These are phyloP conservation scores for Trichoderma koningiopsis DNA, from an alignment of 2,329 filamentous ascomycete genomes.

Conservation along the genomic window DNA sequence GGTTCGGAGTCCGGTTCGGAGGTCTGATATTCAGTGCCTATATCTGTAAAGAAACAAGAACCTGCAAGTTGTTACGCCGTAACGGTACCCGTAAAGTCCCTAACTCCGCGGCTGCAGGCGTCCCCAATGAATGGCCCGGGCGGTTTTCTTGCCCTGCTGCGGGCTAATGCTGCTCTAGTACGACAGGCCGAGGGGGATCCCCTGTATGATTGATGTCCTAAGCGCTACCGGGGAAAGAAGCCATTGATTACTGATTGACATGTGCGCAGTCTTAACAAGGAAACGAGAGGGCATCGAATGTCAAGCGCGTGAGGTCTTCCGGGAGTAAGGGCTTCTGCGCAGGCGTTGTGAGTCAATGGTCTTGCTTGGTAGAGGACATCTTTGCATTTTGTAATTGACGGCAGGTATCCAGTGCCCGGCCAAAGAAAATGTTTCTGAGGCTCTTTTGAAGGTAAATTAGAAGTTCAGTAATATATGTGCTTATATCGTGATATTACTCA, in stretches of 20 bases:
- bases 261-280: background rate
- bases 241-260: background rate
- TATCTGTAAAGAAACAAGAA: background rate
- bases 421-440: background rate
- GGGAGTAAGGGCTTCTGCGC: background rate
- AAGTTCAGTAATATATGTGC: background rate
- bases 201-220: background rate
- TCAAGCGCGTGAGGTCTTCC: background rate
- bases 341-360: background rate
- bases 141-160: background rate
- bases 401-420: background rate
- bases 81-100: background rate
- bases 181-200: background rate
- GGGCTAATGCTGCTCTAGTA: background rate
- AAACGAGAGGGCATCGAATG: background rate
- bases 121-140: background rate
- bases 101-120: background rate
- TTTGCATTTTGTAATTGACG: background rate
- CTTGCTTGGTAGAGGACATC: background rate
- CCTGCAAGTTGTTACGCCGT: background rate
- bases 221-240: background rate
- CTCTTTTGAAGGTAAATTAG: too few species aligned
- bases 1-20: background rate
- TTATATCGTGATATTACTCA: background rate
- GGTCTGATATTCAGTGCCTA: background rate